Base-by-base conservation (phyloP, 192 early-diverging fungal species). In the Coemansia sp. region DNA sequence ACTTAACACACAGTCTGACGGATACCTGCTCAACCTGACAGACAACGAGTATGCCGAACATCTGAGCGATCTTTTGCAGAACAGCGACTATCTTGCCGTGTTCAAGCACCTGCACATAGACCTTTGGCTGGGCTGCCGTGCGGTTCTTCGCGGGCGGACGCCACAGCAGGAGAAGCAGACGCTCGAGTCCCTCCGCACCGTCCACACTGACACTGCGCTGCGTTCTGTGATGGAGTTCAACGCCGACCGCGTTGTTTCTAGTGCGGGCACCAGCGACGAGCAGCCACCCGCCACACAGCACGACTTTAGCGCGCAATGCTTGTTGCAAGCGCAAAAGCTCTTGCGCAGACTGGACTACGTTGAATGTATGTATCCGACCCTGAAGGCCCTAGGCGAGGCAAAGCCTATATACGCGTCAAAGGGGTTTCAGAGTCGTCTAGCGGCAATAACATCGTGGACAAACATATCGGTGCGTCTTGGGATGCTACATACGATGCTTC, bases 281-380 rank as follows among this genome's bases (percentile, higher is more conserved):
- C 60, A 65, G 32, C 66, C 59, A 15, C 53, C 34, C 10, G 17
- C 43, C 11, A 25, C 19, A 17, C 35, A 34, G 5, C 56, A 59
- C 9, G 78, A 81, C 10, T 75, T 81, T 50, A 81, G 73, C 45
- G 50, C 62, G 3, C 65, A 61, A 52, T 81, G 69, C 25, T 42
- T 91, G 45, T 71, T 82, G 6, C 90, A 92, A 63, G 82, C 92
- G 13, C 79, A 87, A 36, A 85, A 85, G 42, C 72, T 92, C 1
- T 67, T 95, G n/a, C 84, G 87, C 60, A 87, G 86, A 48, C 83
- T 95, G n/a, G 90, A 92, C 50, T 84, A 85, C 46, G 83, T 91
- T 35, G 93, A 95, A 64, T 75, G 85, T 62, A 79, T 95, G 59
- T 95, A 92, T 60, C 89, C 89, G 15, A 89, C 88, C 2, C 83